These are phyloP conservation scores for Epicoccum nigrum DNA, from an alignment of 2,329 filamentous ascomycete genomes.

Conservation along the genomic window DNA sequence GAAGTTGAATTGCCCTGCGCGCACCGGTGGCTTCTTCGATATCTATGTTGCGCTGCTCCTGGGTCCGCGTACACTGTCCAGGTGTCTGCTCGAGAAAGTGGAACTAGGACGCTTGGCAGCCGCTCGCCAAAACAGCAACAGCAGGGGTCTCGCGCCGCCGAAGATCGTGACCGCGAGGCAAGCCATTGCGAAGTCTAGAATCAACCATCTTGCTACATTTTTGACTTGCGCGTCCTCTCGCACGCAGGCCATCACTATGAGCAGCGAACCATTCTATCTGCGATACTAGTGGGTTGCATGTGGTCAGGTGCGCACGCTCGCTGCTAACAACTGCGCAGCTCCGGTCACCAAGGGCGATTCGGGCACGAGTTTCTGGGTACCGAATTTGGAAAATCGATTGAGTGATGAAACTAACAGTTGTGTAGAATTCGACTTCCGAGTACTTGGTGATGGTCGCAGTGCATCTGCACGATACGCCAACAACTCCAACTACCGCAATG, in stretches of 20 bases:
- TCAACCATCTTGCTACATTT: slow-evolving; percentile 5
- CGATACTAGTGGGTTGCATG: slow-evolving; percentile 85
- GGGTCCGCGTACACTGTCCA: slow-evolving; percentile 39
- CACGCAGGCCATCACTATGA: slow-evolving; percentile 59
- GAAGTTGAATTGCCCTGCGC: slow-evolving; percentile 25
- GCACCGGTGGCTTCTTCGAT: slow-evolving; percentile 26
- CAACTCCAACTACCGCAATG: slow-evolving; percentile 99
- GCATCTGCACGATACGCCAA: slow-evolving; percentile 96
- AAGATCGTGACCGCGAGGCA: slow-evolving; percentile 25
- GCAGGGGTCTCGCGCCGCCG: slow-evolving; percentile 32
- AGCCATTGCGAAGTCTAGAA: slow-evolving; percentile 11
- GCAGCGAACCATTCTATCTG: slow-evolving; percentile 86
- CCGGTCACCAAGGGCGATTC: slow-evolving; percentile 94
- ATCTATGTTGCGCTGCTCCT: slow-evolving; percentile 28
- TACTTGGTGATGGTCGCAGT: slow-evolving; percentile 88
- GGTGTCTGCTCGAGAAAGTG: slow-evolving; percentile 48
- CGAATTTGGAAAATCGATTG: slow-evolving; percentile 1
- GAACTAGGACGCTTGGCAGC: slow-evolving; percentile 24
- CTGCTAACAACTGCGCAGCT: slow-evolving; percentile 63
- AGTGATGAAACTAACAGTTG: slow-evolving; percentile 14
- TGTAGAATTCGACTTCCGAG: slow-evolving; percentile 93
- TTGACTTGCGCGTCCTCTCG: not conserved
- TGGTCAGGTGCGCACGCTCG: slow-evolving; percentile 17
- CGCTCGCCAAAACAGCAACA: slow-evolving; percentile 28
- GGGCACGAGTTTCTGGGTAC: slow-evolving; percentile 97